A percentile compares a stretch with the other conserved stretches of the same genome.
Conservation (phyloP, 2,329 filamentous ascomycete genomes). For the Xylariaceae sp. region DNA sequence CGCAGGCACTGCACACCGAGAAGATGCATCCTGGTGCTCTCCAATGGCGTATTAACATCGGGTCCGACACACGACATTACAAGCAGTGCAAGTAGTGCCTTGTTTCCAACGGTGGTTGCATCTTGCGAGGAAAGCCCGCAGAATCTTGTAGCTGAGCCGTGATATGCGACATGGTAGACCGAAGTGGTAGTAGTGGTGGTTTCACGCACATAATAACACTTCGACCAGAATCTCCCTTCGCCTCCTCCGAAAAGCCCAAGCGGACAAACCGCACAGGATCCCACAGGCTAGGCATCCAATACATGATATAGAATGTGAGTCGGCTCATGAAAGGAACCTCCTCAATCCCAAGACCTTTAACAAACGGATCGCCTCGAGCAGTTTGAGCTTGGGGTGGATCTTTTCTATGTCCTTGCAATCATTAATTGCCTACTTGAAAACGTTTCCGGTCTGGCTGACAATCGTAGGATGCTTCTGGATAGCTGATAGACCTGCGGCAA, state of each 20-base stretch:
- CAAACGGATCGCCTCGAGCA: slow-evolving; percentile 30
- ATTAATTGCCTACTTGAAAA: slow-evolving; percentile 37
- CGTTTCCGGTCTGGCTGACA: slow-evolving; percentile 31
- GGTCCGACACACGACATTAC: too few relatives aligned
- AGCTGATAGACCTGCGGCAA: slow-evolving; percentile 15
- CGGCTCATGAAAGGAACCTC: slow-evolving; percentile 17
- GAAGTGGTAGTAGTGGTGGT: too few relatives aligned
- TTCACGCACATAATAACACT: too few relatives aligned
- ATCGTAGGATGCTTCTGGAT: slow-evolving; percentile 19
- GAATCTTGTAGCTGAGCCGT: too few relatives aligned
- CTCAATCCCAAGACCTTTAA: slow-evolving; percentile 16
- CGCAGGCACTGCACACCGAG: too few relatives aligned
- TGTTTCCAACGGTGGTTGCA: too few relatives aligned
- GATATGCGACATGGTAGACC: too few relatives aligned
- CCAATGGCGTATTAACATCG: too few relatives aligned
- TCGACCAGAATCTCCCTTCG: too few relatives aligned
- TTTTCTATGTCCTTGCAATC: slow-evolving; percentile 33
- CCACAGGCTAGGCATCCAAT: slow-evolving; percentile 26
- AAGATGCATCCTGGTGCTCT: too few relatives aligned
- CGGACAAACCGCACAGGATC: slow-evolving; percentile 24
- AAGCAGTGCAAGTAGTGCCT: too few relatives aligned
- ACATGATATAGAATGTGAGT: slow-evolving; percentile 15
- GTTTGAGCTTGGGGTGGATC: slow-evolving; percentile 30
- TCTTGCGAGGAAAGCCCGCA: too few relatives aligned
- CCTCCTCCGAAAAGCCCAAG: slow-evolving; percentile 12